These are phyloP conservation scores for Fusarium armeniacum DNA, from an alignment of 2,329 filamentous ascomycete species.

Conservation along the genomic window DNA sequence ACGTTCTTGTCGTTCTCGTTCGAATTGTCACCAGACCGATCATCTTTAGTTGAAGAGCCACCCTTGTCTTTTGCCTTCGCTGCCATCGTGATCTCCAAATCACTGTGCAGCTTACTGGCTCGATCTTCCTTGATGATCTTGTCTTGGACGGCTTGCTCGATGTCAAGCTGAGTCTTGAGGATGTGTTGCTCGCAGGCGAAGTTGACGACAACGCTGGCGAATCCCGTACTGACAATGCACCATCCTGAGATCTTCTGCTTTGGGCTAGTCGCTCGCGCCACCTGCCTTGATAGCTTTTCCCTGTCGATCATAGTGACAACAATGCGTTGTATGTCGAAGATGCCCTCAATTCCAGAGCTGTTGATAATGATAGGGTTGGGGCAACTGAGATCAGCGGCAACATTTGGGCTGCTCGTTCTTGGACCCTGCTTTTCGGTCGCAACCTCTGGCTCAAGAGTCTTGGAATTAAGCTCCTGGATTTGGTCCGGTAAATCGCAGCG, in stretches of 20 bases:
- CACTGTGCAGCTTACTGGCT: background rate
- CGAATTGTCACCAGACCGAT: background rate
- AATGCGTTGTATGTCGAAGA: slow-evolving; percentile 12
- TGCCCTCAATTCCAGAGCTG: slow-evolving; percentile 11
- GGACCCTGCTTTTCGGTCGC: background rate
- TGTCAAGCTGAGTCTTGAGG: slow-evolving; percentile 1
- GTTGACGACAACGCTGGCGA: slow-evolving; percentile 14
- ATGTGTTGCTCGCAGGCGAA: slow-evolving; percentile 10
- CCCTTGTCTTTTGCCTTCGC: background rate
- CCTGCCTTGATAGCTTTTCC: slow-evolving; percentile 2
- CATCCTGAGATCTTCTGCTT: slow-evolving; percentile 17
- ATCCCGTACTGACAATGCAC: slow-evolving; percentile 14
- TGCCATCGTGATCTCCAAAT: background rate
- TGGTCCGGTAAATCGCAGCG: fast-evolving
- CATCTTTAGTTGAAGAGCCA: background rate
- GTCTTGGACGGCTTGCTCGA: slow-evolving; percentile 12
- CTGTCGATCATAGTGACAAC: slow-evolving; percentile 13
- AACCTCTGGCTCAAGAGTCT: background rate
- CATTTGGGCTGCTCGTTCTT: background rate
- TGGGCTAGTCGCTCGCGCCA: background rate
- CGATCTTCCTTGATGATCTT: slow-evolving; percentile 5
- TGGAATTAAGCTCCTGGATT: background rate
- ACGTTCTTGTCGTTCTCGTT: background rate
- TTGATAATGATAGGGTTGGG: slow-evolving; percentile 13
- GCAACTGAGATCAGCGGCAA: background rate